phyloP scores from a whole-genome alignment of 1,284 basidiomycete genomes.

The Anthracocystis walkeri region DNA sequence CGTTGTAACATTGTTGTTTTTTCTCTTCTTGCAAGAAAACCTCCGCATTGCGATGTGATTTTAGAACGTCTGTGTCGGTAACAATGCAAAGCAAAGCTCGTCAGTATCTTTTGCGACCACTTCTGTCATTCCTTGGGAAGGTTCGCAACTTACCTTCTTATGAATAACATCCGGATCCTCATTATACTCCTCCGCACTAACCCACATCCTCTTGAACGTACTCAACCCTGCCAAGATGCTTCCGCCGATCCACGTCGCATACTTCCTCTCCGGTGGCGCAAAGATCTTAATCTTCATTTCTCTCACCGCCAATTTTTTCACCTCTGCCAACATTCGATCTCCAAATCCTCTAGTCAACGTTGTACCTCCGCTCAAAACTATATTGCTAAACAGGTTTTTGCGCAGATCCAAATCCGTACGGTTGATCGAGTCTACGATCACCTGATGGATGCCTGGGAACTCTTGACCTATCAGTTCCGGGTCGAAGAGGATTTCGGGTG shows the following conservation, averaged over 20 bases:
- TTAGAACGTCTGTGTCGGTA: constrained; percentile 19
- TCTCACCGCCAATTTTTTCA: constrained; percentile 94
- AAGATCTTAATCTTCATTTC: constrained; percentile 99
- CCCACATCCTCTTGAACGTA: constrained; percentile 89
- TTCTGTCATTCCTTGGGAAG: not conserved
- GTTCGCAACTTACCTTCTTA: constrained; percentile 71
- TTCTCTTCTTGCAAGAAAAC: not conserved
- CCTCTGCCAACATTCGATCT: constrained; percentile 92
- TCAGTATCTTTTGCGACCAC: not conserved
- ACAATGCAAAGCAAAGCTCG: not conserved
- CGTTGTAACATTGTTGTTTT: constrained; percentile 4
- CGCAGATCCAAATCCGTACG: constrained; percentile 82
- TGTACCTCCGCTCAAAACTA: constrained; percentile 95
- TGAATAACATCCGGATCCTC: constrained; percentile 99
- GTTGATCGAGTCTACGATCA: constrained; percentile 72
- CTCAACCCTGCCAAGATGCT: constrained; percentile 83
- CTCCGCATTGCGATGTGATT: not conserved
- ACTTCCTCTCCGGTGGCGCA: constrained; percentile 99
- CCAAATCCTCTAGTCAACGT: constrained; percentile 80
- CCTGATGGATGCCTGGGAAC: constrained; percentile 96
- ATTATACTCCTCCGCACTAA: constrained; percentile 98
- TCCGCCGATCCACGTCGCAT: constrained; percentile 99
- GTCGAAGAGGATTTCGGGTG: constrained; percentile 97
- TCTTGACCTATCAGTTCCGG: constrained; percentile 96
- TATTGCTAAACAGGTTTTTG: constrained; percentile 94